Conservation (phyloP, 179 eudicot species). For the Camellia oleifera region DNA sequence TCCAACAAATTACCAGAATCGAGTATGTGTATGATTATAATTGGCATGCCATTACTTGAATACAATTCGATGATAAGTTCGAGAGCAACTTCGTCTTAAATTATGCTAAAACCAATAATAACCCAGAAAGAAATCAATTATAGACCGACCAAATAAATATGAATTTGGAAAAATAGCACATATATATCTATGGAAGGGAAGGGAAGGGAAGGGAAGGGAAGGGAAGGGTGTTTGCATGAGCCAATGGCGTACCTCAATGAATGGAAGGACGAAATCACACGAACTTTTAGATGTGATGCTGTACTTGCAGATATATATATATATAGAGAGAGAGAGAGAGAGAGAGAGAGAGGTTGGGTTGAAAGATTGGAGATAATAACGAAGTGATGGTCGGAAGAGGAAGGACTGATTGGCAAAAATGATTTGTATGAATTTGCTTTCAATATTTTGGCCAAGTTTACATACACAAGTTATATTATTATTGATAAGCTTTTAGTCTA, state of each 20-base stretch:
- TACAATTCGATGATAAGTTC: background rate
- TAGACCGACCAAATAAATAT: background rate
- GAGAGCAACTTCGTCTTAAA: background rate
- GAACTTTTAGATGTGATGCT: too few species aligned
- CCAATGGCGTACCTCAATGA: constrained; percentile 1
- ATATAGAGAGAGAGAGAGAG: background rate
- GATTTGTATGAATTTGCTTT: too few species aligned
- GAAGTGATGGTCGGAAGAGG: constrained; percentile 14
- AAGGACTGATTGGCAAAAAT: background rate
- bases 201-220: too few species aligned
- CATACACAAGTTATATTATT: too few species aligned
- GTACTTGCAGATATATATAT: too few species aligned
- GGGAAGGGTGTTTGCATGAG: background rate
- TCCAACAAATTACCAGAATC: background rate
- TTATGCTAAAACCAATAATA: background rate
- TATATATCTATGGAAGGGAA: background rate
- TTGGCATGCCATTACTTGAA: background rate
- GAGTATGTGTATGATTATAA: background rate
- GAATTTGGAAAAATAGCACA: background rate
- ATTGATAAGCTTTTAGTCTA: too few species aligned
- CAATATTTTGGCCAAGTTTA: too few species aligned
- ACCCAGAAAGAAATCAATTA: background rate
- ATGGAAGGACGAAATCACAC: background rate
- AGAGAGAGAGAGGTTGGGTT: constrained; percentile 14
- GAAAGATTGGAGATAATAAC: constrained; percentile 1